Conservation (phyloP, 345 rosid genomes). For the Alliaria petiolata region DNA sequence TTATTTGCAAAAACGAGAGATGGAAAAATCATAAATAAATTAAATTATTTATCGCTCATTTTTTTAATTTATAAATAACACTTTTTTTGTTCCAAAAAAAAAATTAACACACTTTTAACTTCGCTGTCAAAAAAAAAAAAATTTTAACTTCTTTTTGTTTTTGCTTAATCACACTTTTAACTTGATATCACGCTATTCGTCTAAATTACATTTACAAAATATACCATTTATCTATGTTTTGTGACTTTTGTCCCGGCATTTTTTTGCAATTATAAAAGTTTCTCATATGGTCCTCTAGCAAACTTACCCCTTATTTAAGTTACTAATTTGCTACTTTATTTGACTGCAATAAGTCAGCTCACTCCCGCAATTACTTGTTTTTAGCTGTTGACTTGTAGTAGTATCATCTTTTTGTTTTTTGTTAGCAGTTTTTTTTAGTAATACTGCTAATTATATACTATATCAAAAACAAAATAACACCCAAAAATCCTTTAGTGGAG, state of each 20-base stretch:
- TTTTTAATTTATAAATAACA: too few relatives aligned
- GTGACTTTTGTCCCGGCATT: background rate
- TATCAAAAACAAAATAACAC: background rate
- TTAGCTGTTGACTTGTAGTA: background rate
- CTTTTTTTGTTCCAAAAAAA: too few relatives aligned
- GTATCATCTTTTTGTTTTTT: too few relatives aligned
- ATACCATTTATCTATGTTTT: background rate
- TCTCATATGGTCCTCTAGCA: background rate
- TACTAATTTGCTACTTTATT: slow-evolving; percentile 1
- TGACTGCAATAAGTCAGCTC: background rate
- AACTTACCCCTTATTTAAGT: background rate
- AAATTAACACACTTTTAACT: too few relatives aligned
- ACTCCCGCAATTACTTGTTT: background rate
- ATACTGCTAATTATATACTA: background rate
- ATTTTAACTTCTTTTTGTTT: too few relatives aligned
- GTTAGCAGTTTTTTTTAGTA: too few relatives aligned
- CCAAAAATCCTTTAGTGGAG: slow-evolving; percentile 10
- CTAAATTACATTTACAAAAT: background rate
- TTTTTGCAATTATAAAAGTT: background rate
- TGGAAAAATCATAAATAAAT: background rate
- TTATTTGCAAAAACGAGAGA: background rate
- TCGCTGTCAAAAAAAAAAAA: too few relatives aligned
- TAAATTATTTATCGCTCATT: background rate
- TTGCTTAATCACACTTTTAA: too few relatives aligned
- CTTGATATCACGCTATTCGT: background rate